phyloP scores from a whole-genome alignment of 75 land plant genomes.

The Selaginella moellendorffii region DNA sequence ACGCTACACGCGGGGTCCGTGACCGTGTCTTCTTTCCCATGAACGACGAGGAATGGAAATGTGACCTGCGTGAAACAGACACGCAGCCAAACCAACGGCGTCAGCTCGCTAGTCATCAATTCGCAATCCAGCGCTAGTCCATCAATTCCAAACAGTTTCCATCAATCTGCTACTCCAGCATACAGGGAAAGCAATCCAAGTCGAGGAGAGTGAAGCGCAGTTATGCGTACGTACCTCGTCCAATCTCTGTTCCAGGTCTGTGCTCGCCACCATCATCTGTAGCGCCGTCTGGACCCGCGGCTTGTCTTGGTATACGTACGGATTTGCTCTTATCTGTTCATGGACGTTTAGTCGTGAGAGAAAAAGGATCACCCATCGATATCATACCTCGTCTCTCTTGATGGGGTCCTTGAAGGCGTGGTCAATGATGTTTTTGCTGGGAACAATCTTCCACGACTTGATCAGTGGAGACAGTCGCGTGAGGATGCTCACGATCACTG shows the following conservation, averaged over 20 bases:
- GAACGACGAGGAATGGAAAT: not conserved
- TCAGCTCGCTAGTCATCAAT: too few species aligned
- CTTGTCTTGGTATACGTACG: constrained; percentile 9
- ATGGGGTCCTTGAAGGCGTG: constrained; percentile 82
- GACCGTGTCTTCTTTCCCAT: constrained; percentile 1
- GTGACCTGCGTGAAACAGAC: constrained; percentile 4
- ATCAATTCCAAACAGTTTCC: too few species aligned
- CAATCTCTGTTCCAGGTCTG: constrained; percentile 19
- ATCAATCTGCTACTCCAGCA: too few species aligned
- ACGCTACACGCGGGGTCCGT: constrained; percentile 1
- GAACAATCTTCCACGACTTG: constrained; percentile 92
- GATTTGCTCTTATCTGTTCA: constrained; percentile 13
- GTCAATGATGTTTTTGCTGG: constrained; percentile 69
- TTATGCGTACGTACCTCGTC: too few species aligned
- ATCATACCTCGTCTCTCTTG: constrained; percentile 69
- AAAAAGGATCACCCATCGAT: too few species aligned
- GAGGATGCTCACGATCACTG: constrained; percentile 48
- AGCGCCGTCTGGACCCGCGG: constrained; percentile 12
- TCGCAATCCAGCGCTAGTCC: too few species aligned
- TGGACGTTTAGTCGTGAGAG: too few species aligned
- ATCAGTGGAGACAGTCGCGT: constrained; percentile 49
- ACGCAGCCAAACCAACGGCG: too few species aligned
- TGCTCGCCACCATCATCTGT: constrained; percentile 5
- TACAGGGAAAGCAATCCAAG: too few species aligned
- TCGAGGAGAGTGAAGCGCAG: too few species aligned